phyloP scores from a whole-genome alignment of 345 rosid genomes.

The Salix viminalis region DNA sequence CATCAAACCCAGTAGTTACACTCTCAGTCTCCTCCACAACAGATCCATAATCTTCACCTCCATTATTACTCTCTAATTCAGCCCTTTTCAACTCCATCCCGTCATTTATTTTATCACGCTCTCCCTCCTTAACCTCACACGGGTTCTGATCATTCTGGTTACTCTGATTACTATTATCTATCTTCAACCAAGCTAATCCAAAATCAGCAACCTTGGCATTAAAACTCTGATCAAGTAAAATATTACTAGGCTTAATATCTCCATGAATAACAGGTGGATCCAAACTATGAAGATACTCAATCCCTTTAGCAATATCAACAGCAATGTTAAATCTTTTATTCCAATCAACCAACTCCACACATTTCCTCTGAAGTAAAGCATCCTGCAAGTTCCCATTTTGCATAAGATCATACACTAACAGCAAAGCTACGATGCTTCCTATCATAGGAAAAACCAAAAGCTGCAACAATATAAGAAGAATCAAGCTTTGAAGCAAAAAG shows the following conservation, averaged over 20 bases:
- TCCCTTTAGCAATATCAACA: conserved; percentile 64
- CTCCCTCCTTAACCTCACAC: conserved; percentile 19
- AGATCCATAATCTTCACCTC: conserved; percentile 62
- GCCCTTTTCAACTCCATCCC: conserved; percentile 25
- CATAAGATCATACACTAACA: conserved; percentile 81
- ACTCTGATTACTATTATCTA: conserved; percentile 35
- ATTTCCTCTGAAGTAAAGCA: conserved; percentile 66
- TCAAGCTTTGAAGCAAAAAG: conserved; percentile 66
- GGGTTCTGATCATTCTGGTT: conserved; percentile 6
- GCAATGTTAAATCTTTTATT: conserved; percentile 49
- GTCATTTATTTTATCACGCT: conserved; percentile 2
- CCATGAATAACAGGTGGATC: conserved; percentile 79
- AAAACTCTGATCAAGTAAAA: conserved; percentile 64
- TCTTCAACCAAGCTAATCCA: conserved; percentile 73
- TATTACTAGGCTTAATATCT: conserved; percentile 82
- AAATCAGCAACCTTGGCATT: conserved; percentile 78
- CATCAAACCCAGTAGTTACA: conserved; percentile 65
- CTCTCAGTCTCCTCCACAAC: conserved; percentile 70
- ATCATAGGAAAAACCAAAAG: conserved; percentile 72
- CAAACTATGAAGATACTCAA: conserved; percentile 63
- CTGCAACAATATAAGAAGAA: conserved; percentile 54
- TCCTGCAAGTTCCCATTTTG: conserved; percentile 80
- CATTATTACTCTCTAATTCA: conserved; percentile 37
- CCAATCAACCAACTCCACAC: conserved; percentile 67
- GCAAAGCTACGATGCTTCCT: conserved; percentile 55